A percentile compares a stretch with the other conserved stretches of the same genome.
These are phyloP conservation scores for Auricularia auricula-judae DNA, from an alignment of 768 basidiomycete species.

Conservation along the genomic window DNA sequence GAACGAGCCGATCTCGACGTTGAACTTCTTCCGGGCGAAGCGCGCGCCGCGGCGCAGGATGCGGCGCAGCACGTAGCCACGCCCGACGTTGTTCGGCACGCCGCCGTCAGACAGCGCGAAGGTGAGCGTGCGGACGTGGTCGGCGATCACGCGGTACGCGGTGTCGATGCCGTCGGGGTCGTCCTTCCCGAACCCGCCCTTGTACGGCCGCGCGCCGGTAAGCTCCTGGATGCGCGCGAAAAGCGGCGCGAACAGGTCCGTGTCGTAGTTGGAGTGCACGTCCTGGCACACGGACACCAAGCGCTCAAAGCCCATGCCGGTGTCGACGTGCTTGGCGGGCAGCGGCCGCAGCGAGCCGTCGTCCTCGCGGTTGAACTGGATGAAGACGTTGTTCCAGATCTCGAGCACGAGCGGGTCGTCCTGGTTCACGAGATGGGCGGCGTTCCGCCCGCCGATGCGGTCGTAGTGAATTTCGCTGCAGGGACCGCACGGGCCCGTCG, in stretches of 20 bases:
- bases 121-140: slow-evolving; percentile 90
- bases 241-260: slow-evolving; percentile 86
- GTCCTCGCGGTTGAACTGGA: slow-evolving; percentile 94
- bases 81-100: slow-evolving; percentile 89
- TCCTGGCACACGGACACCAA: slow-evolving; percentile 90
- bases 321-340: slow-evolving; percentile 93
- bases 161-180: slow-evolving; percentile 93
- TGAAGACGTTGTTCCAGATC: slow-evolving; percentile 99
- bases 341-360: slow-evolving; percentile 71
- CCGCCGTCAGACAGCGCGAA: slow-evolving; percentile 96
- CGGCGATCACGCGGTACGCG: slow-evolving; percentile 93
- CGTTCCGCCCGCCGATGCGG: slow-evolving; percentile 95
- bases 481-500: slow-evolving; percentile 95
- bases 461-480: slow-evolving; percentile 98
- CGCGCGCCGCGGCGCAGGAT: slow-evolving; percentile 91
- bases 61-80: slow-evolving; percentile 93
- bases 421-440: slow-evolving; percentile 82
- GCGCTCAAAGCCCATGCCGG: slow-evolving; percentile 98
- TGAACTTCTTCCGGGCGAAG: slow-evolving; percentile 90
- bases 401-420: slow-evolving; percentile 96
- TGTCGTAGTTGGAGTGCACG: slow-evolving; percentile 93
- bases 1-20: slow-evolving; percentile 85
- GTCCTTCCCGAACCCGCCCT: slow-evolving; percentile 90
- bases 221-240: slow-evolving; percentile 80
- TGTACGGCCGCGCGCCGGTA: slow-evolving; percentile 78